A percentile compares a stretch with the other conserved stretches of the same genome.
Evolutionary conservation across 768 basidiomycete species (phyloP).

Genomic region (Paxillus ammoniavirescens): DNA sequence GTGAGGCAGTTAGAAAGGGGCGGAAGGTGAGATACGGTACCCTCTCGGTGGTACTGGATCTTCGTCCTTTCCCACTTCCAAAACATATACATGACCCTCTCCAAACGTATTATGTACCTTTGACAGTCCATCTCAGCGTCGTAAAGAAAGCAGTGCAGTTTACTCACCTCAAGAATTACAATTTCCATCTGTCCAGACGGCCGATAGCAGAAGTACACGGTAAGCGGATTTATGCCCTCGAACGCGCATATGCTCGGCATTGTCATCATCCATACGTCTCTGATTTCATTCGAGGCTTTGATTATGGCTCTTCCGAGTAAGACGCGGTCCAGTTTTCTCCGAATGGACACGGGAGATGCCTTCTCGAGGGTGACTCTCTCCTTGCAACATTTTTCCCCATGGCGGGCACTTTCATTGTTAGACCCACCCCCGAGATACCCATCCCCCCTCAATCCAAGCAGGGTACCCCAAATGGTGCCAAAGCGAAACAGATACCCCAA

Average conservation of each 20-base stretch:
- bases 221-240: slow-evolving; percentile 71
- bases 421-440: slow-evolving; percentile 41
- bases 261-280: slow-evolving; percentile 69
- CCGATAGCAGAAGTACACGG: slow-evolving; percentile 63
- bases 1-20: not conserved
- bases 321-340: slow-evolving; percentile 39
- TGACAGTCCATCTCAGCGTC: not conserved
- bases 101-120: slow-evolving; percentile 76
- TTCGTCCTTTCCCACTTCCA: slow-evolving; percentile 46
- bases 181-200: slow-evolving; percentile 32
- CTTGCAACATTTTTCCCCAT: not conserved
- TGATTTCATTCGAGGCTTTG: slow-evolving; percentile 20
- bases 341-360: slow-evolving; percentile 28
- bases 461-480: slow-evolving; percentile 40
- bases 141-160: not conserved
- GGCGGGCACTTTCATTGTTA: slow-evolving; percentile 7
- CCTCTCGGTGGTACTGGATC: slow-evolving; percentile 34
- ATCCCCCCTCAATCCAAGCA: slow-evolving; percentile 46
- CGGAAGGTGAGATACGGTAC: slow-evolving; percentile 22
- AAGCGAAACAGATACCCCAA: slow-evolving; percentile 56
- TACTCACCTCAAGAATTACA: slow-evolving; percentile 55
- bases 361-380: not conserved
- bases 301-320: slow-evolving; percentile 31
- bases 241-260: slow-evolving; percentile 68
- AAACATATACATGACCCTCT: slow-evolving; percentile 60